Evolutionary conservation across 2,329 filamentous ascomycete species (phyloP).

Genomic region (Laburnicola sp.): DNA sequence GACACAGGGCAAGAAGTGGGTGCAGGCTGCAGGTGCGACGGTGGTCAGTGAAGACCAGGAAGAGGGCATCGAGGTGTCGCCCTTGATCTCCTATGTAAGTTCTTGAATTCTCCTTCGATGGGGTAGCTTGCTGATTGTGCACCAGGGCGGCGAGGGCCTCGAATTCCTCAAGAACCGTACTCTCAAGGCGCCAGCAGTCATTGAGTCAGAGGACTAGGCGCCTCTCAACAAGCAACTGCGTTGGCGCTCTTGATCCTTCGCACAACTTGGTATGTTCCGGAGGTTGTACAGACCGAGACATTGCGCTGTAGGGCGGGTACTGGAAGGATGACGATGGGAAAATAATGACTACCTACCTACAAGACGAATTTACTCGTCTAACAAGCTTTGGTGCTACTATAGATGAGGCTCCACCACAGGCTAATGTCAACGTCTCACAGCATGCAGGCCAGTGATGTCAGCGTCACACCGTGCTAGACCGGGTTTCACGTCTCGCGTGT

Average conservation of each 20-base stretch:
- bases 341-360: background rate
- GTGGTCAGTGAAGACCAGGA: slow-evolving; percentile 63
- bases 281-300: too few relatives aligned
- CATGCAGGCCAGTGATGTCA: slow-evolving; percentile 2
- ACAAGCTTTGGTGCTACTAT: background rate
- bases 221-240: background rate
- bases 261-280: too few relatives aligned
- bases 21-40: slow-evolving; percentile 73
- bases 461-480: slow-evolving; percentile 11
- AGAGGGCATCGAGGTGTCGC: slow-evolving; percentile 83
- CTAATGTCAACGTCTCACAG: background rate
- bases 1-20: slow-evolving; percentile 85
- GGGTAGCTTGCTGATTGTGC: background rate
- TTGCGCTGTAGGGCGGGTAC: too few relatives aligned
- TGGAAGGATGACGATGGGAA: background rate
- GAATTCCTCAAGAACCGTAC: slow-evolving; percentile 62
- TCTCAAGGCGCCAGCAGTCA: slow-evolving; percentile 65
- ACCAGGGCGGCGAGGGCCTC: slow-evolving; percentile 63
- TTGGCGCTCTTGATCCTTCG: too few relatives aligned
- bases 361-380: too few relatives aligned
- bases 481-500: slow-evolving; percentile 17
- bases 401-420: background rate
- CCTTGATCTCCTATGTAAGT: slow-evolving; percentile 93
- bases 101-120: background rate
- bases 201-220: slow-evolving; percentile 60